These are phyloP conservation scores for Alternaria ventricosa DNA, from an alignment of 2,329 filamentous ascomycete species.

Conservation along the genomic window DNA sequence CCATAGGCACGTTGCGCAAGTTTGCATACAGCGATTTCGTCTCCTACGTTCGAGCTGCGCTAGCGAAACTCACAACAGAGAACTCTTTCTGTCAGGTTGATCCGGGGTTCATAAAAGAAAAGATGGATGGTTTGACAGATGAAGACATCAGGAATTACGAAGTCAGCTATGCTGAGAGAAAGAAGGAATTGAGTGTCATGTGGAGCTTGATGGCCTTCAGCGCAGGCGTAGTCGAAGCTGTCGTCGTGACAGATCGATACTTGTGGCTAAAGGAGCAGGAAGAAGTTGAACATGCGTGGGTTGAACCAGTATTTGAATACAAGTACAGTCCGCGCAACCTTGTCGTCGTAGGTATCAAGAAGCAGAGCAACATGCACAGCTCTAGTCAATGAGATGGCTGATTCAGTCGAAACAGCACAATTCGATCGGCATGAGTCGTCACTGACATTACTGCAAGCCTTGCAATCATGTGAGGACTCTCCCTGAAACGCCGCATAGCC, in stretches of 20 bases:
- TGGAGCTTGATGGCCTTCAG: conserved; percentile 98
- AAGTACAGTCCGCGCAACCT: conserved; percentile 84
- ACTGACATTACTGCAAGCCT: neutral
- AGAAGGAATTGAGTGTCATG: conserved; percentile 82
- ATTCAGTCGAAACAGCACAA: neutral
- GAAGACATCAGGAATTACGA: conserved; percentile 78
- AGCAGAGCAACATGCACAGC: conserved; percentile 27
- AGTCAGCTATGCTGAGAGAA: conserved; percentile 65
- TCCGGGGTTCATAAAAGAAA: conserved; percentile 63
- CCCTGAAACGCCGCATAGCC: neutral
- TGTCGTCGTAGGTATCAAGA: conserved; percentile 90
- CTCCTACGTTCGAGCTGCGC: conserved; percentile 79
- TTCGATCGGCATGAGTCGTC: neutral
- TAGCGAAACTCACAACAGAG: conserved; percentile 68
- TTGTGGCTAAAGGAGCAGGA: conserved; percentile 80
- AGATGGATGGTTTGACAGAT: conserved; percentile 73
- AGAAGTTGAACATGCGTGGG: conserved; percentile 78
- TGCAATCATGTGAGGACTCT: neutral
- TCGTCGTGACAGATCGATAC: conserved; percentile 92
- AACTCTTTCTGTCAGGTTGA: conserved; percentile 46
- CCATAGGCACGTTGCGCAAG: conserved; percentile 85
- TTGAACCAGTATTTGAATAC: conserved; percentile 93
- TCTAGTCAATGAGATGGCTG: neutral
- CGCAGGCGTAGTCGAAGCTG: conserved; percentile 83
- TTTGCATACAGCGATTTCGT: conserved; percentile 76